A percentile compares a stretch with the other conserved stretches of the same genome.
phyloP scores from a whole-genome alignment of 2,329 filamentous ascomycete species.

The Aspergillus japonicus region DNA sequence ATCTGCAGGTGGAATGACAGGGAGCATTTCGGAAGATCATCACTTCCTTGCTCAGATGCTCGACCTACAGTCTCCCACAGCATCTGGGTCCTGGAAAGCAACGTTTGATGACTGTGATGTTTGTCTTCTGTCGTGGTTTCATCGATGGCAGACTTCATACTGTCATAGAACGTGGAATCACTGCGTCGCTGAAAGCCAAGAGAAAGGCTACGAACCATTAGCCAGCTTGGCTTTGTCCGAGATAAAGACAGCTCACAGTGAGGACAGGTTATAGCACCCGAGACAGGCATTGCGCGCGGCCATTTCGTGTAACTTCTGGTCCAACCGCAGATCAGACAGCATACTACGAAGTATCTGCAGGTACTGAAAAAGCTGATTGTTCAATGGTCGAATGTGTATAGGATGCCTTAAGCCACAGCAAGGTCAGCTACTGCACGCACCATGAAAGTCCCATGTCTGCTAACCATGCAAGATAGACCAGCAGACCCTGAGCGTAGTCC shows the following conservation, averaged over 20 bases:
- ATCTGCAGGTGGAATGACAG: too few species aligned
- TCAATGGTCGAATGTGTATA: not conserved
- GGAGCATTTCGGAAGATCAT: too few species aligned
- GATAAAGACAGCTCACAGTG: not conserved
- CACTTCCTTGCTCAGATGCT: too few species aligned
- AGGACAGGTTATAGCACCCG: not conserved
- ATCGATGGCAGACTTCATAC: not conserved
- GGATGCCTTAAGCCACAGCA: not conserved
- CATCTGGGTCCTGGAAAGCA: too few species aligned
- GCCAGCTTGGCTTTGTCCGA: not conserved
- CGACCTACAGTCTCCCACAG: too few species aligned
- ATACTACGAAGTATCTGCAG: not conserved
- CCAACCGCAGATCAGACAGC: not conserved
- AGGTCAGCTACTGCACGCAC: too few species aligned
- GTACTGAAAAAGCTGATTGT: not conserved
- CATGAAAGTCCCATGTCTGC: not conserved
- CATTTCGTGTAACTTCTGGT: not conserved
- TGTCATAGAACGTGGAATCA: not conserved
- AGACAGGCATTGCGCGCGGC: not conserved
- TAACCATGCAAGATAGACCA: slow-evolving; percentile 6
- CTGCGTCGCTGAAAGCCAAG: not conserved
- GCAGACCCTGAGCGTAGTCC: slow-evolving; percentile 3
- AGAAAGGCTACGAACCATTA: not conserved
- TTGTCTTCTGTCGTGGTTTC: not conserved
- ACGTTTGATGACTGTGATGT: too few species aligned